phyloP scores from a whole-genome alignment of 176 grass and related monocot species.

The Phyllostachys edulis region DNA sequence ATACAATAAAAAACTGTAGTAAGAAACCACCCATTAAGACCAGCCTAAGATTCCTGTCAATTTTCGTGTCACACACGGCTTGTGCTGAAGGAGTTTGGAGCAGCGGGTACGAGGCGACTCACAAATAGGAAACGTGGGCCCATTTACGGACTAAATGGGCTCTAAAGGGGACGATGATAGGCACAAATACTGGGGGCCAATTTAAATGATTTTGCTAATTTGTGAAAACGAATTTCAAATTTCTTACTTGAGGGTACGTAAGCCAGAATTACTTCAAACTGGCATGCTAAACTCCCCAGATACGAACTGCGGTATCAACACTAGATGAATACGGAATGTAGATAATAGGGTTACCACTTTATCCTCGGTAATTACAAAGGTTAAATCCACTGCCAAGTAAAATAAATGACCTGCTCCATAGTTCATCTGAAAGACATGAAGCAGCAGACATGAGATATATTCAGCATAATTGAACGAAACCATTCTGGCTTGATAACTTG shows the following conservation, averaged over 20 bases:
- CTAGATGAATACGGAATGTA: neutral
- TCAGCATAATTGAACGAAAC: slow-evolving; percentile 11
- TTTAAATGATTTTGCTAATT: neutral
- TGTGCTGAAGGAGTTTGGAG: neutral
- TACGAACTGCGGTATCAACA: neutral
- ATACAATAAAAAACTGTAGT: too few species aligned
- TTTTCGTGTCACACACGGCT: neutral
- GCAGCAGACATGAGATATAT: slow-evolving; percentile 14
- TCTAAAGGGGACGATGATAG: neutral
- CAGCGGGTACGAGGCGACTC: neutral
- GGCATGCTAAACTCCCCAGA: neutral
- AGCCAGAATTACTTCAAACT: neutral
- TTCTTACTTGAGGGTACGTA: neutral
- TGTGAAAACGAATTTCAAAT: neutral
- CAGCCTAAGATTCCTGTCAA: neutral
- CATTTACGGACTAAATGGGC: neutral
- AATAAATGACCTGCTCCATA: slow-evolving; percentile 32
- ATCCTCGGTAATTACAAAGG: neutral
- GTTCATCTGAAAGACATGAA: slow-evolving; percentile 35
- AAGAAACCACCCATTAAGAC: too few species aligned
- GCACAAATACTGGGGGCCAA: too few species aligned
- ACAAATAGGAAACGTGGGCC: neutral
- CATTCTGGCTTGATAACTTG: neutral
- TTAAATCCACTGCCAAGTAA: slow-evolving; percentile 24
- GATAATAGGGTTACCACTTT: neutral